Conservation (phyloP, 2,329 filamentous ascomycete genomes). For the Penicillium freii region DNA sequence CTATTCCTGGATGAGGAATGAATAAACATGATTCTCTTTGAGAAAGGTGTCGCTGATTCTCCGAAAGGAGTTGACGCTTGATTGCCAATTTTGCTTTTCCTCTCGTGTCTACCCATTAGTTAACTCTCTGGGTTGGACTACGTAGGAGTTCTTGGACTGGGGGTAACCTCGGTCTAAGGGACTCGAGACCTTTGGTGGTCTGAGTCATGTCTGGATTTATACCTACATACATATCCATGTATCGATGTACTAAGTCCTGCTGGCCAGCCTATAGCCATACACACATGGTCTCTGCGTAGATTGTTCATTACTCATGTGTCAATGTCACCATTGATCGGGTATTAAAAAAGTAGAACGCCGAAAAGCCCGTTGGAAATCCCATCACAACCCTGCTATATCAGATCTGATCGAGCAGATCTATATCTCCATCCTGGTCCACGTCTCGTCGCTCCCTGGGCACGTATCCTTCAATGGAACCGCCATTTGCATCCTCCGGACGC, state of each 20-base stretch:
- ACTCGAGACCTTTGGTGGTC: conserved; percentile 11
- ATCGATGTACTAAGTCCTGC: neutral
- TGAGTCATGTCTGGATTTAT: conserved; percentile 4
- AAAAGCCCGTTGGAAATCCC: conserved; percentile 12
- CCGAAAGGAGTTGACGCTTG: conserved; percentile 74
- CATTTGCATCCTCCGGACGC: conserved; percentile 34
- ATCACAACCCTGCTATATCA: conserved; percentile 25
- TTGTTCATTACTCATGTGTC: conserved; percentile 12
- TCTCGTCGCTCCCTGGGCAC: conserved; percentile 29
- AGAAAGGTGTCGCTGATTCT: conserved; percentile 91
- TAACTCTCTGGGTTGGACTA: conserved; percentile 13
- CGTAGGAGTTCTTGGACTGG: conserved; percentile 23
- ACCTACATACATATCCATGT: neutral
- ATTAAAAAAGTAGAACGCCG: conserved; percentile 19
- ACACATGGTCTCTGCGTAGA: conserved; percentile 21
- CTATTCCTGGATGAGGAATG: conserved; percentile 37
- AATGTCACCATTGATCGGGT: conserved; percentile 17
- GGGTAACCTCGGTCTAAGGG: conserved; percentile 1
- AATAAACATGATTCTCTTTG: conserved; percentile 42
- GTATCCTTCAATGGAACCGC: conserved; percentile 46
- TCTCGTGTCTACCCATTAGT: conserved; percentile 23
- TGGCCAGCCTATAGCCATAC: conserved; percentile 1
- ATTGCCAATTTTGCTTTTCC: conserved; percentile 68
- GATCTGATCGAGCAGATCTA: conserved; percentile 47
- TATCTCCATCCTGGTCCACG: conserved; percentile 44